A percentile compares a stretch with the other conserved stretches of the same genome.
phyloP scores from a whole-genome alignment of 2,329 filamentous ascomycete species.

The Penicillium sp. region DNA sequence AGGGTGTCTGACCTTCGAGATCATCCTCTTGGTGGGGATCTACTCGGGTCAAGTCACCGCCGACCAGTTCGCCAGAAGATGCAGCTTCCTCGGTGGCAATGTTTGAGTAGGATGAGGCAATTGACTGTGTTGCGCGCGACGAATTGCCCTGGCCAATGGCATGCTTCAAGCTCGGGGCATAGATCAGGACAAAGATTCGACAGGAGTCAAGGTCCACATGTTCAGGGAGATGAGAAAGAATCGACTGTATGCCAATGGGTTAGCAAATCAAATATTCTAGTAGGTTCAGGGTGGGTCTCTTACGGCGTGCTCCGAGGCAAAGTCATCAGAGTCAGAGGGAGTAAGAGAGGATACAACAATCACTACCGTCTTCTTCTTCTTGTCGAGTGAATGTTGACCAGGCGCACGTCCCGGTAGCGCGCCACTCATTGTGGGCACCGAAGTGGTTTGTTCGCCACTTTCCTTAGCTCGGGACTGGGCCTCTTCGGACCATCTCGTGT shows the following conservation, averaged over 20 bases:
- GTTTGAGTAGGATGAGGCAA: constrained; percentile 85
- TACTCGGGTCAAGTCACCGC: constrained; percentile 54
- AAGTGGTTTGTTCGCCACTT: constrained; percentile 26
- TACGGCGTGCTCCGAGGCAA: constrained; percentile 77
- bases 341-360: constrained; percentile 78
- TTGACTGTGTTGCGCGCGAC: constrained; percentile 58
- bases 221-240: constrained; percentile 83
- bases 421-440: constrained; percentile 30
- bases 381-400: constrained; percentile 33
- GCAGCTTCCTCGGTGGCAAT: constrained; percentile 70
- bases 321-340: constrained; percentile 56
- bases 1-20: constrained; percentile 53
- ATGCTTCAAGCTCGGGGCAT: constrained; percentile 77
- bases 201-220: constrained; percentile 70
- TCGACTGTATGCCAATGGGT: constrained; percentile 56
- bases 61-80: constrained; percentile 38
- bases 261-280: neutral
- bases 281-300: constrained; percentile 35
- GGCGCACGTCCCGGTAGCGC: constrained; percentile 34
- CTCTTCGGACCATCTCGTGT: constrained; percentile 90
- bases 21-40: constrained; percentile 49
- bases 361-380: constrained; percentile 74
- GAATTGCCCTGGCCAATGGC: constrained; percentile 38
- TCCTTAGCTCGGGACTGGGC: constrained; percentile 63
- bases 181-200: constrained; percentile 85